A percentile compares a stretch with the other conserved stretches of the same genome.
Conservation (phyloP, 2,329 filamentous ascomycete genomes). For the Aspergillus melleus region DNA sequence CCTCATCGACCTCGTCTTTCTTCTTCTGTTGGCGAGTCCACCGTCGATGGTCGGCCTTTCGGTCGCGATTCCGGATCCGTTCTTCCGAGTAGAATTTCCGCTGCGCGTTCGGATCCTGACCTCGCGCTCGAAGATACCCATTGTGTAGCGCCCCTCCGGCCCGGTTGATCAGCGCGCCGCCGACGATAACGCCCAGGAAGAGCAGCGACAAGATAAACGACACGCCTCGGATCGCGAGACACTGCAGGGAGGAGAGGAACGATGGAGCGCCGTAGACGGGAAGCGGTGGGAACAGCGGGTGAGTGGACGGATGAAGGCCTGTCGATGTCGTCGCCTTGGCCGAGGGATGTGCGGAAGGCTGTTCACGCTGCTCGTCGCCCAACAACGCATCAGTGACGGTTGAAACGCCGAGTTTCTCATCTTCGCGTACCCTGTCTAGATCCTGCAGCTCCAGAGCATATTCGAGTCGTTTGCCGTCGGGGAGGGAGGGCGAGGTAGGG, state of each 20-base stretch:
- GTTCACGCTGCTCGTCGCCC: background rate
- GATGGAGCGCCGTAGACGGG: conserved; percentile 79
- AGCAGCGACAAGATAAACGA: conserved; percentile 75
- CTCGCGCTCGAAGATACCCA: conserved; percentile 55
- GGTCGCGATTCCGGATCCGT: conserved; percentile 54
- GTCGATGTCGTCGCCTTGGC: background rate
- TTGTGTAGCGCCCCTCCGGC: conserved; percentile 55
- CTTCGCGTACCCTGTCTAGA: conserved; percentile 2
- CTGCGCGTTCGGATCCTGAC: conserved; percentile 59
- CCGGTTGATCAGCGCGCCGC: conserved; percentile 70
- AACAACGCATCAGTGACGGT: conserved; percentile 15
- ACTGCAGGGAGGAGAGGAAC: conserved; percentile 64
- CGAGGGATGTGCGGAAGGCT: background rate
- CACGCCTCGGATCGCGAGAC: conserved; percentile 61
- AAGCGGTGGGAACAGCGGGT: conserved; percentile 73
- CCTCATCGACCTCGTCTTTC: conserved; percentile 40
- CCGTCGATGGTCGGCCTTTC: conserved; percentile 59
- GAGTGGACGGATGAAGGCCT: background rate
- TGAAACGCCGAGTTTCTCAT: conserved; percentile 7
- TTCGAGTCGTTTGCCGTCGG: background rate
- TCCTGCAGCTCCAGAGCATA: conserved; percentile 5
- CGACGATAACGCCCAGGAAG: conserved; percentile 74
- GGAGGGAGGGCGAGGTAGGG: background rate
- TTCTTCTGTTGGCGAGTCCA: conserved; percentile 57
- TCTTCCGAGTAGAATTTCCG: conserved; percentile 77